phyloP scores from a whole-genome alignment of 805 yeast species.

The Candida alai region DNA sequence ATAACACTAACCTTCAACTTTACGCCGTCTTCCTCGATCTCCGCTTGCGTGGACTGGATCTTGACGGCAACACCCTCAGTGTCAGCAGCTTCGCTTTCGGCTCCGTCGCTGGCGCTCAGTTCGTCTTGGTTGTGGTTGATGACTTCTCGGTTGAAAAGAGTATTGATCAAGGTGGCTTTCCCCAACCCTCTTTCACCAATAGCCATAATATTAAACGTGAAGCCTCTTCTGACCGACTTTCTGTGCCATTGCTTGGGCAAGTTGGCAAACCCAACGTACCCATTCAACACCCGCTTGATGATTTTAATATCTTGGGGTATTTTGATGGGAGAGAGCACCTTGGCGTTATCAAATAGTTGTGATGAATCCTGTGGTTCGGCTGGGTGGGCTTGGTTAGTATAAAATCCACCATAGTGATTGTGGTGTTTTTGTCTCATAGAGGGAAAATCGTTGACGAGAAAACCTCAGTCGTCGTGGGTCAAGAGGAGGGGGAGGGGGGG shows the following conservation, averaged over 20 bases:
- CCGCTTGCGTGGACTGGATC: slow-evolving; percentile 24
- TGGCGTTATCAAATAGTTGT: background rate
- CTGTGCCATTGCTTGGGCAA: slow-evolving; percentile 99
- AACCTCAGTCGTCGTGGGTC: no score
- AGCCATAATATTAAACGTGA: slow-evolving; percentile 80
- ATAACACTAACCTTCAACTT: slow-evolving; percentile 77
- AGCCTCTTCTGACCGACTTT: slow-evolving; percentile 85
- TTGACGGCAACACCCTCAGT: slow-evolving; percentile 19
- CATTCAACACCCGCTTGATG: slow-evolving; percentile 78
- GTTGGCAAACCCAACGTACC: slow-evolving; percentile 96
- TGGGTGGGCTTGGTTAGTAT: no score
- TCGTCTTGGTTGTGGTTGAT: slow-evolving; percentile 16
- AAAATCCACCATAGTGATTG: no score
- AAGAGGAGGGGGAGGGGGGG: no score
- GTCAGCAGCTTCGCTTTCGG: slow-evolving; percentile 13
- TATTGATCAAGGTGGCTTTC: slow-evolving; percentile 86
- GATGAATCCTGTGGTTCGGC: slow-evolving; percentile 7
- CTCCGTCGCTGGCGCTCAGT: slow-evolving; percentile 30
- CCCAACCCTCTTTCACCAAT: slow-evolving; percentile 94
- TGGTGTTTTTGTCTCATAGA: no score
- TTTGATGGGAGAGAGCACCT: background rate
- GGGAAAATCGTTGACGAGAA: no score
- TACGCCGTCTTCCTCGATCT: slow-evolving; percentile 88
- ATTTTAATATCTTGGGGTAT: slow-evolving; percentile 46
- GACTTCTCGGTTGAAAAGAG: slow-evolving; percentile 59